Conservation (phyloP, 805 yeast genomes). For the Scheffersomyces spartinae region DNA sequence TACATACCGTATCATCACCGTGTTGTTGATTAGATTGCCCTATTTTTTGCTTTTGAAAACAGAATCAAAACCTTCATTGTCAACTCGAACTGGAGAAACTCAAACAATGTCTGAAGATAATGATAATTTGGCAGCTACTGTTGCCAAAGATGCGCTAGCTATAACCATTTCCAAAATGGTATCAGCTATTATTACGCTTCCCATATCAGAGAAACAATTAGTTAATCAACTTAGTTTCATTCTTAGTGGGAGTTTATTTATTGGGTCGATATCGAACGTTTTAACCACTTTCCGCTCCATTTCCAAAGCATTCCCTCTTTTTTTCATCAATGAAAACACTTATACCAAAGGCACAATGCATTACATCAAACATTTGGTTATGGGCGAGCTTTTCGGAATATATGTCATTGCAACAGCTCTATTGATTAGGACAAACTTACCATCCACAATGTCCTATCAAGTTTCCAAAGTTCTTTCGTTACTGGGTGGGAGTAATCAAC, state of each 20-base stretch:
- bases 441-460: slow-evolving; percentile 30
- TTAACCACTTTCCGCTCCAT: slow-evolving; percentile 47
- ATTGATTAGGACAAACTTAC: slow-evolving; percentile 36
- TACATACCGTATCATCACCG: slow-evolving; percentile 33
- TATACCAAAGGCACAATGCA: slow-evolving; percentile 12
- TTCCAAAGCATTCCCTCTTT: slow-evolving; percentile 15
- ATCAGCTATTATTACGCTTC: slow-evolving; percentile 12
- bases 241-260: slow-evolving; percentile 46
- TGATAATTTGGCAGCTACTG: slow-evolving; percentile 4
- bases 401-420: slow-evolving; percentile 42
- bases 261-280: slow-evolving; percentile 57
- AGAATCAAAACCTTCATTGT: no score
- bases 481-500: slow-evolving; percentile 15
- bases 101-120: no score
- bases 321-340: slow-evolving; percentile 7
- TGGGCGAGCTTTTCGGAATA: slow-evolving; percentile 36
- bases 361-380: slow-evolving; percentile 21
- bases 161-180: slow-evolving; percentile 34
- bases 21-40: slow-evolving; percentile 31
- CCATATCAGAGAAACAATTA: slow-evolving; percentile 27
- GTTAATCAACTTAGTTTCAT: slow-evolving; percentile 37
- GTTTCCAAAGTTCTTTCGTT: slow-evolving; percentile 27
- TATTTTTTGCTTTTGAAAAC: slow-evolving; percentile 8
- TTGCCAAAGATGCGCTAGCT: slow-evolving; percentile 35
- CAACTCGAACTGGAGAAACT: no score